Evolutionary conservation across 306 rosid species (phyloP), one percentile per base, ranked within the genome.

Genomic region (Gynostemma pentaphyllum): DNA sequence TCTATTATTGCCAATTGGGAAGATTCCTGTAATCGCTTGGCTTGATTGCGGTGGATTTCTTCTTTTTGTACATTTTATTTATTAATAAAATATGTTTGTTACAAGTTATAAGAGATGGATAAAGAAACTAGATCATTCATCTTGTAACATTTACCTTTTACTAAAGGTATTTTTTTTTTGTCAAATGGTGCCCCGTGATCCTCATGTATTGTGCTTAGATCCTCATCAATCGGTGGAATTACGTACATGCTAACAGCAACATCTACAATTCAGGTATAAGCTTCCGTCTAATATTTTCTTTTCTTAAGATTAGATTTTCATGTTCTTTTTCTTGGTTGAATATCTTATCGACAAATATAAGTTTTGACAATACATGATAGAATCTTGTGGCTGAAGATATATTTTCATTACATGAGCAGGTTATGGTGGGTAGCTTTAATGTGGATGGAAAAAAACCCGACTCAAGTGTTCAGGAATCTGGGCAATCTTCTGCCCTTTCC

Each of bases 171-270:
- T 54, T 54, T 54, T 5, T 19, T 19, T 46, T 19, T 19, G 52
- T 46, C 27, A 46, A 46, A 46, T 42, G 11, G 22, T 46, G 19
- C 52, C 49, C 9, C 5, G 9, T 19, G 9, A 19, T 19, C 52
- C 26, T 16, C 52, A 19, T 19, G 14, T 27, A 16, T 59, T 59
- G 19, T 37, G 32, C 19, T 11, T n/a, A n/a, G n/a, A n/a, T n/a
- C n/a, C n/a, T 56, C n/a, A n/a, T n/a, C n/a, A n/a, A n/a, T n/a
- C n/a, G 99, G 99, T 53, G 99, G 99, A 44, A 79, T 75, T 30
- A 85, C 73, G 74, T 82, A 88, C 22, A 68, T 70, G 78, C 97
- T 94, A 69, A 75, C 83, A 29, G 87, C 97, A 57, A 87, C 97
- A 66, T 72, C 87, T 51, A 85, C 87, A 37, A 89, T 94, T 62